Base-by-base conservation (phyloP, 148 eudicot genomes). In the Nyssa sinensis region DNA sequence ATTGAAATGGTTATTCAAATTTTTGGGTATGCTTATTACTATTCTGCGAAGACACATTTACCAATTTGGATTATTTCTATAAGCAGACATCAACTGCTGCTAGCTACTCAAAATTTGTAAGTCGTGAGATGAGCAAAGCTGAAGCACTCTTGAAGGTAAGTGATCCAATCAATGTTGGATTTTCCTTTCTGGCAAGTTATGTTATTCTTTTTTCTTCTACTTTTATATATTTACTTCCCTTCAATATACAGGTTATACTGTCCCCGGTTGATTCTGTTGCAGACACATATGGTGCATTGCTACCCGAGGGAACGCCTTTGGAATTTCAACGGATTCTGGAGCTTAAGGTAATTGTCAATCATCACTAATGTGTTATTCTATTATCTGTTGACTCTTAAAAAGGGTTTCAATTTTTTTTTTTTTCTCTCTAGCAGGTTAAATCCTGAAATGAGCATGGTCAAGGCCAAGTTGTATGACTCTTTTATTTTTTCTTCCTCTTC, bases 111-210 rank as follows among this genome's bases (percentile, higher is more conserved):
- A 94, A 94, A 71, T 94, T 86, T 78, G 93, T 94, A 24, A 88
- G 92, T 83, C 93, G 96, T 74, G 98, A 94, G 86, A 90, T 92
- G 98, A 92, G 98, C 84, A 94, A 94, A 89, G 98, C 98, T 68
- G 98, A 94, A 85, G 98, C 98, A 57, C 87, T 94, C 62, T 75
- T 94, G 67, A 94, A 94, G 92, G 98, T 89, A 31, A 67, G 78
- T 47, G 29, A 11, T 75, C 21, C 30, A 59, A 33, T 67, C 72
- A 9, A 1, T 35, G 49, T 34, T 77, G 62, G 34, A 25, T 44
- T 72, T 17, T 71, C 51, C 53, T 19, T 71, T 33, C 25, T 8
- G 33, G n/a, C 31, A 39, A 64, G 7, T 10, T 27, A 7, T 11
- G 21, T 14, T 5, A 29, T 2, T 64, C 3, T 62, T 62, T 62